Base-by-base conservation (phyloP, 2,329 filamentous ascomycete species). In the Lachnellula arida region DNA sequence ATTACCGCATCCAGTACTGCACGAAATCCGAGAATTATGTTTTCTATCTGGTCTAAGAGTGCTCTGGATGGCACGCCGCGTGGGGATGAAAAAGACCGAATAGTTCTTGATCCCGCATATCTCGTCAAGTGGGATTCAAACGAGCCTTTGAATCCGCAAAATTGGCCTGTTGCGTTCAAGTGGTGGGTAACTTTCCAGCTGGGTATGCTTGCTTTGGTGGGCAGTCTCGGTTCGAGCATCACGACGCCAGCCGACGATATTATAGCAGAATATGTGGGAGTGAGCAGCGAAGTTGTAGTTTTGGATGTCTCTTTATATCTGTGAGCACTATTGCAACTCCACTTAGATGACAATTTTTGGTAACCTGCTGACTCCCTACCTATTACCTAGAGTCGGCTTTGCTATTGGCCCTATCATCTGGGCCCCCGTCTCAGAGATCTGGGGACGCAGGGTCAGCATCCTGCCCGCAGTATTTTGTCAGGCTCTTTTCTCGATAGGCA, bases 381-480 rank as follows among this genome's bases (percentile, higher is more conserved):
- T 28, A 28, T 28, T 28, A 28, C 7, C 25, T 46, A 67, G 65
- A 43, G 60, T 78, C 9, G 76, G 76, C 3, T 78, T 76, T 61
- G 76, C 75, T 17, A 74, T 75, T 17, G 76, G 76, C 1, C 76
- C 76, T 17, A 28, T 66, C 19, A 80, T 87, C 4, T 89, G 85
- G 85, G 86, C 85, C 1, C 85, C 85, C 0, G 69, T 88, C 19
- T 78, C 65, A 14, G 85, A 89, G 65, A 68, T 88, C 8, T 84
- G 80, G 55, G 85, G 82, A 3, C 76, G 82, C 7, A 78, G 86
- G 64, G 67, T 78, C 39, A 74, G 86, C 17, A 85, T 86, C 67
- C 75, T 81, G 60, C 69, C 75, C 47, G 84, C 82, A 4, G 82
- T 84, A 61, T 70, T 78, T 56, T 75, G 75, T 19, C 74, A 88